Percentiles rank a stretch among this genome's conserved stretches.
Conservation (phyloP, 1,139 yeast genomes). For the Saccharomyces hybrid region DNA sequence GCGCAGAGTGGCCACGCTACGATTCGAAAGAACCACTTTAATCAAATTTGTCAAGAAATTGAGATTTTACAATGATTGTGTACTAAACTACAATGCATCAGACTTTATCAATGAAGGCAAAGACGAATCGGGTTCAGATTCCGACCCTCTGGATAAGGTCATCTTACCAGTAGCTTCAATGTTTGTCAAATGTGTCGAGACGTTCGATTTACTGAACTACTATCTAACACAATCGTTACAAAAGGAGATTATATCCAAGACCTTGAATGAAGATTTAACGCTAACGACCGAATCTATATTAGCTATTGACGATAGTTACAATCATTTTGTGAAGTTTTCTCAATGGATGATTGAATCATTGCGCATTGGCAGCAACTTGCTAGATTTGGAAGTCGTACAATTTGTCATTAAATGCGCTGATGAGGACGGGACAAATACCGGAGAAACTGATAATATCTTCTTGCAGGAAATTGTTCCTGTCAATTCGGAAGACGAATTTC, state of each 20-base stretch:
- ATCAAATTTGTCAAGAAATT: slow-evolving; percentile 32
- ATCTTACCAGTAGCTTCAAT: slow-evolving; percentile 20
- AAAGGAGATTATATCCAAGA: slow-evolving; percentile 31
- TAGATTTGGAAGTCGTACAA: slow-evolving; percentile 26
- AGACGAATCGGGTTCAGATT: background rate
- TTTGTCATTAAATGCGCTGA: slow-evolving; percentile 28
- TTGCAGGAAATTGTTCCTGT: slow-evolving; percentile 29
- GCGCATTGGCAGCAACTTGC: slow-evolving; percentile 14
- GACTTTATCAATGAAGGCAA: slow-evolving; percentile 7
- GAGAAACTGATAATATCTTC: slow-evolving; percentile 28
- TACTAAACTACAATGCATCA: slow-evolving; percentile 12
- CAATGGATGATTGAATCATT: slow-evolving; percentile 32
- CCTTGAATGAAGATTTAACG: slow-evolving; percentile 25
- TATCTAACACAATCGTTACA: slow-evolving; percentile 29
- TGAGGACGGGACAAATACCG: slow-evolving; percentile 27
- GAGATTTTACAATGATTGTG: slow-evolving; percentile 27
- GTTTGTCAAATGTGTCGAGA: slow-evolving; percentile 25
- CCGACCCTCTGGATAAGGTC: slow-evolving; percentile 4
- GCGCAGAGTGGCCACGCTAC: slow-evolving; percentile 26
- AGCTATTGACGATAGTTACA: slow-evolving; percentile 26
- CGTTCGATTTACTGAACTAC: slow-evolving; percentile 28
- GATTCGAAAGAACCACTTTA: slow-evolving; percentile 29
- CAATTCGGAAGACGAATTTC: slow-evolving; percentile 20
- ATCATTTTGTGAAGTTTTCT: slow-evolving; percentile 30
- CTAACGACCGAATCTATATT: slow-evolving; percentile 20